phyloP scores from a whole-genome alignment of 768 basidiomycete genomes.

The Tephrocybe sp. region DNA sequence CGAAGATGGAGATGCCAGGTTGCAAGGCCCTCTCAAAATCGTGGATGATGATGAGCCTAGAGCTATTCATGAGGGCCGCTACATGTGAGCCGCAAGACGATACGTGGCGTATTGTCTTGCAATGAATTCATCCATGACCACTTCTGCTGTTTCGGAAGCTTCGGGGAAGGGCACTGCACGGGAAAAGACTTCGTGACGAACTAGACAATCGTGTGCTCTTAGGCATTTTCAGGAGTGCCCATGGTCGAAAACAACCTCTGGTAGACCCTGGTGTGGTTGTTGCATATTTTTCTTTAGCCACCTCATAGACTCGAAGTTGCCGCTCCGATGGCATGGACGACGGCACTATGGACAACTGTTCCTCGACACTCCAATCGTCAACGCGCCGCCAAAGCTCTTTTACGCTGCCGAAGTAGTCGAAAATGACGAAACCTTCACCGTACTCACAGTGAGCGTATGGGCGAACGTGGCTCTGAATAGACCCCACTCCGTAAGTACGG shows the following conservation, averaged over 20 bases:
- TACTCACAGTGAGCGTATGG: constrained; percentile 73
- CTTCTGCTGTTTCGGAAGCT: not conserved
- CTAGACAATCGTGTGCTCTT: constrained; percentile 2
- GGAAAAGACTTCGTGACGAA: constrained; percentile 6
- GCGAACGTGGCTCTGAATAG: constrained; percentile 47
- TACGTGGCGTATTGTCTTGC: constrained; percentile 37
- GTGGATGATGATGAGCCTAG: constrained; percentile 41
- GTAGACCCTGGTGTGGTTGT: too few relatives aligned
- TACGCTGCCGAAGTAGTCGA: constrained; percentile 54
- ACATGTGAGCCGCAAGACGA: constrained; percentile 51
- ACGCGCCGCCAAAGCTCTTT: constrained; percentile 74
- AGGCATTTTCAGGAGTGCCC: too few relatives aligned
- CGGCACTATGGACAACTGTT: constrained; percentile 17
- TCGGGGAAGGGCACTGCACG: not conserved
- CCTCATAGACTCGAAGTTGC: constrained; percentile 21
- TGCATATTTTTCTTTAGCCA: too few relatives aligned
- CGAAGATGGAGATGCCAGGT: constrained; percentile 26
- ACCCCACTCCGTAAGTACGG: constrained; percentile 2
- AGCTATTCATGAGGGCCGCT: constrained; percentile 36
- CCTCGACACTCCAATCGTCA: constrained; percentile 26
- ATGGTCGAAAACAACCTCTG: too few relatives aligned
- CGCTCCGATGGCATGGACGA: constrained; percentile 33
- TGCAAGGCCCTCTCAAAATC: constrained; percentile 39
- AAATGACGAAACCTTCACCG: constrained; percentile 66
- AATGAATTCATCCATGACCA: constrained; percentile 33